Evolutionary conservation across 2,329 filamentous ascomycete species (phyloP), one percentile per base, ranked within the genome.

Genomic region (Amphichorda felina): DNA sequence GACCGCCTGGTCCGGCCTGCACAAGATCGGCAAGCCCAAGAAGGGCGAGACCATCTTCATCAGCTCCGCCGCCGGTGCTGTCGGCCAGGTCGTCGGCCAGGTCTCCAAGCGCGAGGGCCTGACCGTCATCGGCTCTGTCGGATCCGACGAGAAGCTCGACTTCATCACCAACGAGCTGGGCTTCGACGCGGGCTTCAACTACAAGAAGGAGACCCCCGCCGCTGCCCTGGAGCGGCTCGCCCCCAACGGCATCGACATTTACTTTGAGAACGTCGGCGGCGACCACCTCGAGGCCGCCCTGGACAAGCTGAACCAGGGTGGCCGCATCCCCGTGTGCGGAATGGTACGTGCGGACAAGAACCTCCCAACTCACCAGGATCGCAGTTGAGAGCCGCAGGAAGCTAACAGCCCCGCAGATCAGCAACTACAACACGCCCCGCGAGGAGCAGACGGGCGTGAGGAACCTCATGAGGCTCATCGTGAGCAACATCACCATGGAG

Each of bases 41-140:
- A 57, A 64, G 39, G 79, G 78, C 1, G 78, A 85, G 46, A 88
- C 82, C 27, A 85, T 94, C 50, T 86, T 89, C 56, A 70, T 94
- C 45, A 82, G 76, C 39, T 79, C 82, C 3, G 85, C 85, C 0
- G 80, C 79, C 4, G 85, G 86, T 21, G 84, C 83, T 2, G 85
- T 93, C 3, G 85, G 86, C 4, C 81, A 88, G 56, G 55, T 91
- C 7, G 85, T 91, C 15, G 85, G 85, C 5, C 85, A 91, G 60
- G 60, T 93, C 30, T 84, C 83, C 41, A 89, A 89, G 70, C 74
- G 78, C 41, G 79, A 88, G 56, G 85, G 85, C 2, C 59, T 91
- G 38, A 78, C 60, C 30, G 85, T 93, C 28, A 79, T 93, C 42
- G 86, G 85, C 14, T 84, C 77, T 35, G 84, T 86, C 9, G 85